A percentile compares a stretch with the other conserved stretches of the same genome.
These are phyloP conservation scores for Nigrograna mackinnonii DNA, from an alignment of 2,329 filamentous ascomycete species.

Conservation along the genomic window DNA sequence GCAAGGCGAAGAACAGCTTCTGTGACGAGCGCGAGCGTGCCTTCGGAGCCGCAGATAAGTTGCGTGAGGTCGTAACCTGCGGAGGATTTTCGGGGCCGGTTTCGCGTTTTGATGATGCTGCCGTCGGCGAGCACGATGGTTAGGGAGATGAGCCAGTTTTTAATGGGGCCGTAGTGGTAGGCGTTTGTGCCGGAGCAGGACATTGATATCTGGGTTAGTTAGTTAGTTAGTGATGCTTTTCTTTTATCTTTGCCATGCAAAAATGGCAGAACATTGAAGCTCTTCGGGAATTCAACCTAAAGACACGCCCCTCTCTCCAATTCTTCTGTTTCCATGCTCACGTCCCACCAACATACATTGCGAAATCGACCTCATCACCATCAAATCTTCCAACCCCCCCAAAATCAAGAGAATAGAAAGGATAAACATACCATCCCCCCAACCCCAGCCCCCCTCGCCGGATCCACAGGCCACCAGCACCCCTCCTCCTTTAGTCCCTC, in stretches of 20 bases:
- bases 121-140: conserved; percentile 89
- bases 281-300: too few species aligned
- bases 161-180: conserved; percentile 91
- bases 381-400: neutral
- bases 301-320: too few species aligned
- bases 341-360: too few species aligned
- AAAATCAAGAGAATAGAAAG: too few species aligned
- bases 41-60: conserved; percentile 86
- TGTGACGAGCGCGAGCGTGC: conserved; percentile 86
- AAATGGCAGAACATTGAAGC: too few species aligned
- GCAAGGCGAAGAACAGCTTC: conserved; percentile 86
- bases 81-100: conserved; percentile 83
- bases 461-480: conserved; percentile 89
- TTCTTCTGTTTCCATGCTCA: too few species aligned
- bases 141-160: conserved; percentile 83
- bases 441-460: conserved; percentile 88
- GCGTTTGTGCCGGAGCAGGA: conserved; percentile 82
- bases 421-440: conserved; percentile 75
- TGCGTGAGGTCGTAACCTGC: conserved; percentile 90
- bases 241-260: too few species aligned
- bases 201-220: conserved; percentile 58
- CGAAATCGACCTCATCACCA: neutral
- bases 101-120: conserved; percentile 82
- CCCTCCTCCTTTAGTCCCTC: conserved; percentile 66
- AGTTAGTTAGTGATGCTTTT: too few species aligned